Evolutionary conservation across 495 filamentous ascomycete genomes (phyloP), one percentile per base, ranked within the genome.

Genomic region (Tuber magnatum): DNA sequence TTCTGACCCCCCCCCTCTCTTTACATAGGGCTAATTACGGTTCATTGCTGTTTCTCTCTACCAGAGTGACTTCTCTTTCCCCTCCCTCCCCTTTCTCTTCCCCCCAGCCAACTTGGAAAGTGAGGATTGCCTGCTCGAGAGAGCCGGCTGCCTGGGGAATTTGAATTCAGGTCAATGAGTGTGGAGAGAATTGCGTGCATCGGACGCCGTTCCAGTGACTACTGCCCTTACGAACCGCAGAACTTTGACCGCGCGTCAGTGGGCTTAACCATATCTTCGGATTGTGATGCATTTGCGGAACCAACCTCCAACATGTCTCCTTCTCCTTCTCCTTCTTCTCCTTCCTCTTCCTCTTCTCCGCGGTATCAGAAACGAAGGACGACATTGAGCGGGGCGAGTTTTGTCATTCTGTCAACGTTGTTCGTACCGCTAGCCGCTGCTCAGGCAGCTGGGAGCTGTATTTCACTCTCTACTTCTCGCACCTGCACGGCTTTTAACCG

Each of bases 401-500:
- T 79, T 73, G 65, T 75, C 40, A 71, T 73, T 46, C n/a, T 79
- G 46, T 79, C 77, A 22, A 75, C 76, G 35, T 41, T 79, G 56
- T 70, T 79, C 56, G 7, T 79, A 56, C 76, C 77, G 28, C 70
- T 79, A 65, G 32, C 76, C 46, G 65, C 77, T 71, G 77, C 77
- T 75, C 77, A 79, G 73, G 76, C 77, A 69, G 14, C 73, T 51
- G 73, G 76, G 40, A 73, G 74, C 74, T 99, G 96, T 82, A 89
- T 99, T 73, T 89, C 94, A 32, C 88, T 99, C 41, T 84, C 88
- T 68, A 90, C 87, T 61, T 97, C 96, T 39, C 92, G 88, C 35
- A 85, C 88, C 73, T 99, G 96, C 85, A 86, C 92, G 73, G 94
- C 94, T 42, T 99, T 97, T 83, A 90, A 89, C 80, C 83, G 87